Conservation (phyloP, 441 rosid genomes). For the Kokia cookei region DNA sequence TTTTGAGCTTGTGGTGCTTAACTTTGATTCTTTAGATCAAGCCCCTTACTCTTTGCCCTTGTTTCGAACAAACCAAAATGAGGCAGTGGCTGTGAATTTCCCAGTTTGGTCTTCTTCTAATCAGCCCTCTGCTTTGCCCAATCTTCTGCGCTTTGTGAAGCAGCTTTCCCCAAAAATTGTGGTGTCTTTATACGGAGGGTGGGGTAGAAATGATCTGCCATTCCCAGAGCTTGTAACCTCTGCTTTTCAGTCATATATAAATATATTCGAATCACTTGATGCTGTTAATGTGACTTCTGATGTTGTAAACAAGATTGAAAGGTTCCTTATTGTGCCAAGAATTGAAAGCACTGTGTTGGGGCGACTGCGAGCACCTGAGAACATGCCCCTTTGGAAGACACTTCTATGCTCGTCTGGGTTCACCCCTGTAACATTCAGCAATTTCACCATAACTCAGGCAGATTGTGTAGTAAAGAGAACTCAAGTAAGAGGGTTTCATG, state of each 20-base stretch:
- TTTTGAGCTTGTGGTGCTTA: conserved; percentile 55
- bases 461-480: conserved; percentile 51
- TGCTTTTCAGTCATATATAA: conserved; percentile 40
- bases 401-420: conserved; percentile 45
- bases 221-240: conserved; percentile 46
- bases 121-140: conserved; percentile 42
- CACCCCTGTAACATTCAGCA: conserved; percentile 44
- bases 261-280: conserved; percentile 56
- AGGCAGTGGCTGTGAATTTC: conserved; percentile 53
- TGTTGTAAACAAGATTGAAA: conserved; percentile 48
- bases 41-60: conserved; percentile 28
- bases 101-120: conserved; percentile 41
- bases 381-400: conserved; percentile 38
- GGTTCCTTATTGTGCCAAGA: conserved; percentile 50
- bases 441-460: conserved; percentile 57
- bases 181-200: conserved; percentile 48
- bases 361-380: conserved; percentile 29
- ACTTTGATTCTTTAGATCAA: conserved; percentile 42
- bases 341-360: conserved; percentile 54
- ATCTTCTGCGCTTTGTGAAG: conserved; percentile 45
- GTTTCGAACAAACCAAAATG: conserved; percentile 27
- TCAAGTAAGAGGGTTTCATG: conserved; percentile 59
- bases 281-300: conserved; percentile 43
- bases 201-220: conserved; percentile 43
- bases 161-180: conserved; percentile 62